Conservation (phyloP, 225 moss, liverwort and hornwort genomes). For the Neckera pumila region DNA sequence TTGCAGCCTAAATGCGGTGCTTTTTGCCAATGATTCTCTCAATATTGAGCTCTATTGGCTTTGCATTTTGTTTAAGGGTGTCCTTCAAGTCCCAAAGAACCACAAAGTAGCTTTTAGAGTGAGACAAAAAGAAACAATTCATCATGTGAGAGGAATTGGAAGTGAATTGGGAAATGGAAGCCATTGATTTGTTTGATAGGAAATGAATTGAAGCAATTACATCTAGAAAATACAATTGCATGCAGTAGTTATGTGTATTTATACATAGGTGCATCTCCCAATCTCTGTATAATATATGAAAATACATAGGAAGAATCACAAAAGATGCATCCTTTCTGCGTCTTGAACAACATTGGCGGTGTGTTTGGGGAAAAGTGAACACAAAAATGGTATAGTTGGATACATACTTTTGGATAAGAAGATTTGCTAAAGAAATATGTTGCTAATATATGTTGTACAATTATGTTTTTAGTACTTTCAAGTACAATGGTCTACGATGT, state of each 20-base stretch:
- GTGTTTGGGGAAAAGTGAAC: accelerated
- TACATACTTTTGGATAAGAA: no score
- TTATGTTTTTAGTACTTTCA: no score
- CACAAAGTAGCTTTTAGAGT: no score
- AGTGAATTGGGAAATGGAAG: neutral
- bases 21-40: no score
- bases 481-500: no score
- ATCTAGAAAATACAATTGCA: neutral
- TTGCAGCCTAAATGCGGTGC: no score
- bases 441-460: no score
- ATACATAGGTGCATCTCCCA: neutral
- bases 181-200: neutral
- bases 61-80: no score
- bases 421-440: no score
- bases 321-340: neutral
- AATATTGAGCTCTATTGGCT: no score
- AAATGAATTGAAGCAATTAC: neutral
- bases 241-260: neutral
- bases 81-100: no score
- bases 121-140: no score
- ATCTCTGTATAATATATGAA: neutral
- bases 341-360: neutral
- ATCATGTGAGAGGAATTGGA: neutral
- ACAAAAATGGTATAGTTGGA: neutral
- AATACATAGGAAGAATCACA: neutral